A percentile compares a stretch with the other conserved stretches of the same genome.
These are phyloP conservation scores for Scheffersomyces illinoinensis DNA, from an alignment of 1,139 yeast species.

Conservation along the genomic window DNA sequence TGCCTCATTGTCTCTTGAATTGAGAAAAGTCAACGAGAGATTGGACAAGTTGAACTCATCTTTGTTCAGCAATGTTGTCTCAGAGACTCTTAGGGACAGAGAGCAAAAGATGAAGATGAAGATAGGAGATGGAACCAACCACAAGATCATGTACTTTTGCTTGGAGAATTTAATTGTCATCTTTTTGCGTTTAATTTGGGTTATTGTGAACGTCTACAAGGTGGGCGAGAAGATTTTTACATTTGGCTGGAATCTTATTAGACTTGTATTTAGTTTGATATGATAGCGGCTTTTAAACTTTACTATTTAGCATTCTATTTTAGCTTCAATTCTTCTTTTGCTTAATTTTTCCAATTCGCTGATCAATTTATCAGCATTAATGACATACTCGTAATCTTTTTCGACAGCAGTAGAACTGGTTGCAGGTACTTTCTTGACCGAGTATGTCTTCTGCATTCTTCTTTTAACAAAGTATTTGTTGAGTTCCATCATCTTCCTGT, in stretches of 20 bases:
- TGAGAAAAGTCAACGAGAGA: conserved; percentile 69
- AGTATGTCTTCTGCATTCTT: conserved; percentile 9
- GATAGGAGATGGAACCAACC: conserved; percentile 26
- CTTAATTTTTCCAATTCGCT: conserved; percentile 15
- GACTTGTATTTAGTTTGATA: conserved; percentile 18
- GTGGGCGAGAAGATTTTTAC: conserved; percentile 32
- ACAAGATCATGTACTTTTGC: conserved; percentile 38
- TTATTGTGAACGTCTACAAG: conserved; percentile 58
- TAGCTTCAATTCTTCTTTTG: conserved; percentile 19
- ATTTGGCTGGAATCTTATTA: conserved; percentile 39
- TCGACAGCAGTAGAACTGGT: neutral
- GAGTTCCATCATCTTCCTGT: conserved; percentile 16
- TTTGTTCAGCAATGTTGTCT: conserved; percentile 28
- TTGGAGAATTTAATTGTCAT: conserved; percentile 57
- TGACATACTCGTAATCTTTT: conserved; percentile 18
- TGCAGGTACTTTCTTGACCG: conserved; percentile 1
- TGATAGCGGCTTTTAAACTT: neutral
- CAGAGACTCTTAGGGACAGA: conserved; percentile 19
- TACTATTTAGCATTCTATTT: conserved; percentile 20
- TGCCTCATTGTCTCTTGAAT: conserved; percentile 73
- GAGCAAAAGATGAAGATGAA: conserved; percentile 21
- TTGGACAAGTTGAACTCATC: conserved; percentile 55
- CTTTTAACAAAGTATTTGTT: conserved; percentile 17
- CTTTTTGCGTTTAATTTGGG: conserved; percentile 69
- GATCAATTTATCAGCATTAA: conserved; percentile 30